Evolutionary conservation across 1,139 yeast genomes (phyloP), one percentile per base, ranked within the genome.

Genomic region (Neolecta irregularis): DNA sequence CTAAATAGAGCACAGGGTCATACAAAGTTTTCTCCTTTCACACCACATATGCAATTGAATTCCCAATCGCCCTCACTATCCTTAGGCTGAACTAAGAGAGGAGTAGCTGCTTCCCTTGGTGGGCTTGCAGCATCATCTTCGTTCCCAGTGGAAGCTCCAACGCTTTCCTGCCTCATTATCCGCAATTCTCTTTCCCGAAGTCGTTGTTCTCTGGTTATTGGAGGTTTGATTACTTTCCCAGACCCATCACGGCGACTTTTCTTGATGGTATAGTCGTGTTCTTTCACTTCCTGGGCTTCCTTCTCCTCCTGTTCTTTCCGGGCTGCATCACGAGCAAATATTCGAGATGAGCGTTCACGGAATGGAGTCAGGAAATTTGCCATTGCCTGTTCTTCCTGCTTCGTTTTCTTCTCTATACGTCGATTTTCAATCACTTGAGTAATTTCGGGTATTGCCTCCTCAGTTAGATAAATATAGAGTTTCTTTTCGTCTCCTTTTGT

Each of bases 191-290:
- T 24, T 30, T 36, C 30, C 17, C 26, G 20, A 6, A 35, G 21
- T 8, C 36, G 26, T 12, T n/a, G 93, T 6, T 93, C 83, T 40
- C 67, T 67, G 46, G 80, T 92, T 7, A n/a, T n/a, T n/a, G n/a
- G n/a, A n/a, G n/a, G n/a, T 81, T 67, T 30, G 81, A 54, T 44
- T 70, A 74, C 44, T 73, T 68, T 50, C 81, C 93, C 19, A 81
- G 55, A 6, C 57, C 66, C 2, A 75, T 58, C n/a, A n/a, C n/a
- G n/a, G n/a, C n/a, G n/a, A n/a, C n/a, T n/a, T n/a, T n/a, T n/a
- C n/a, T n/a, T n/a, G n/a, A n/a, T n/a, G n/a, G n/a, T n/a, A n/a
- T n/a, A n/a, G n/a, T n/a, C n/a, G n/a, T n/a, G n/a, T n/a, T n/a
- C 32, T 8, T 31, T 33, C n/a, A 12, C 21, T n/a, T 31, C 24